Base-by-base conservation (phyloP, 805 yeast species). In the Cyberlindnera xylosilytica region DNA sequence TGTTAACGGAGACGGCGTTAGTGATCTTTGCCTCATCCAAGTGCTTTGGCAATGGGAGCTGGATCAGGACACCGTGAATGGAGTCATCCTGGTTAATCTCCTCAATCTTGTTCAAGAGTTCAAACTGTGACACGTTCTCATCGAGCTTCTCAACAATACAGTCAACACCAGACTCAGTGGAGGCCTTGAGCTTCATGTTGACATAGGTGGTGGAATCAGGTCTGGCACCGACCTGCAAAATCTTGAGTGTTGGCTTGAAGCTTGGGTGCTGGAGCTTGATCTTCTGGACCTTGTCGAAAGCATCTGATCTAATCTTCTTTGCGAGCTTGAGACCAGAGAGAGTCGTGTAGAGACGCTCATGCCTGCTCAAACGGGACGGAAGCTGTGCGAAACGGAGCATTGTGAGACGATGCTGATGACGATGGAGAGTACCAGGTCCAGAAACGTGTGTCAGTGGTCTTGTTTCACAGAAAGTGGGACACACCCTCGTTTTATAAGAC, bases 171-270 rank as follows among this genome's bases (percentile, higher is more conserved):
- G 89, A 81, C 51, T 81, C 87, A 42, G 72, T 69, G 22, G 91
- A 86, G 10, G 93, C 91, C 61, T 80, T 83, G 46, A 82, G 65
- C 63, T 86, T 86, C 88, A 83, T 84, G 50, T 79, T 75, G 36
- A 86, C 90, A 62, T 86, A 86, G 3, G 88, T 83, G n/a, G 83
- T 69, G 11, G 93, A 84, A 57, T 86, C 95, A 18, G 83, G 83
- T 62, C 91, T 73, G 20, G 69, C 67, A 42, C 95, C 95, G 18
- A 86, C 84, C 65, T 86, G 95, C 50, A 86, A 70, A 50, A 86
- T 85, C 47, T 80, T 70, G 57, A 86, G 68, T 33, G 70, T 72
- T 23, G 95, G 93, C 49, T 69, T 66, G 63, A 85, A 84, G 36
- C 68, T 69, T 13, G 81, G 73, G 50, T 74, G 69, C 26, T 65